These are phyloP conservation scores for Cryptococcus hybrid DNA, from an alignment of 1,284 basidiomycete species.

Conservation along the genomic window DNA sequence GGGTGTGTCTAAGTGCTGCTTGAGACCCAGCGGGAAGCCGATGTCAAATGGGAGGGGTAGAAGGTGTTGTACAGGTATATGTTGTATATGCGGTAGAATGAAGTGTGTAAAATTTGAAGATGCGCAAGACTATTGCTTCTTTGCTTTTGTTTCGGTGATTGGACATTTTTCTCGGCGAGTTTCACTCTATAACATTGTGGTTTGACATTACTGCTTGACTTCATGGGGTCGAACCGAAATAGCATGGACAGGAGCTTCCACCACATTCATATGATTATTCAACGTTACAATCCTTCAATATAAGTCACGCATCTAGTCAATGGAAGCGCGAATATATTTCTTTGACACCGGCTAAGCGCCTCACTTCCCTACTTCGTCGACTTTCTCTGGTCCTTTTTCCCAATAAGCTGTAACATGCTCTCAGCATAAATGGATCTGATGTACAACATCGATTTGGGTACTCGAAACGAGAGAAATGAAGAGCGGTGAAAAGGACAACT, in stretches of 20 bases:
- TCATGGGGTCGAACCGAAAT: too few species aligned
- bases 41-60: too few species aligned
- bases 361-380: constrained; percentile 57
- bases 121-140: too few species aligned
- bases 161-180: too few species aligned
- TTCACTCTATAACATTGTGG: too few species aligned
- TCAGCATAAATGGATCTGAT: constrained; percentile 12
- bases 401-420: constrained; percentile 9
- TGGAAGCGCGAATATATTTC: neutral
- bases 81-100: too few species aligned
- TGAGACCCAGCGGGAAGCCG: constrained; percentile 4
- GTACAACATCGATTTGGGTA: too few species aligned
- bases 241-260: too few species aligned
- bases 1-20: constrained; percentile 60
- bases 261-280: neutral
- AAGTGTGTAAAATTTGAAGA: neutral
- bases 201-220: too few species aligned
- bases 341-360: neutral
- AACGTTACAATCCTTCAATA: too few species aligned
- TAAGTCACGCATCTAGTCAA: neutral
- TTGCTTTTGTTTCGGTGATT: too few species aligned
- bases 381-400: constrained; percentile 1
- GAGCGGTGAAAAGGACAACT: neutral
- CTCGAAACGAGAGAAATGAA: neutral
- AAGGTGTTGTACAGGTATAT: too few species aligned